Percentiles rank a stretch among this genome's conserved stretches.
These are phyloP conservation scores for Fusarium marasasianum DNA, from an alignment of 2,329 filamentous ascomycete genomes.

Conservation along the genomic window DNA sequence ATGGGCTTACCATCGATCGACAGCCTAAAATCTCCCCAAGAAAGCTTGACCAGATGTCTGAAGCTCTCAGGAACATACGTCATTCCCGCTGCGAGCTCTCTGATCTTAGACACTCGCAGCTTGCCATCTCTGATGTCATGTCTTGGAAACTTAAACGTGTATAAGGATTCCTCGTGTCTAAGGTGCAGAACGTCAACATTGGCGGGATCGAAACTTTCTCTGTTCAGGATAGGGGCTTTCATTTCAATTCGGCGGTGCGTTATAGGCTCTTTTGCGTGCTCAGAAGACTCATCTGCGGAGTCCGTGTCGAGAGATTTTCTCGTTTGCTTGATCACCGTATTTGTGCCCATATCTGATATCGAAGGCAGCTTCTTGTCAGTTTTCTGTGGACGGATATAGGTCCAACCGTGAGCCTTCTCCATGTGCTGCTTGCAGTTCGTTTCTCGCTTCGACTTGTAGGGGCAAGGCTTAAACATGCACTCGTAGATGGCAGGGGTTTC, in stretches of 20 bases:
- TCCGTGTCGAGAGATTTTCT: accelerated
- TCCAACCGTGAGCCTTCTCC: constrained; percentile 94
- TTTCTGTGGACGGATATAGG: constrained; percentile 88
- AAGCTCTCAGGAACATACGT: accelerated
- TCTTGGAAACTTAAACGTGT: neutral
- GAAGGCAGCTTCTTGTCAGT: constrained; percentile 73
- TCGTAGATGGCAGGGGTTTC: constrained; percentile 79
- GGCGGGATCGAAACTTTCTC: accelerated
- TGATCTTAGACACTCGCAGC: neutral
- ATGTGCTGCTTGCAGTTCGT: constrained; percentile 98
- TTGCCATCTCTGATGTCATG: neutral
- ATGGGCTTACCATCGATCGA: accelerated
- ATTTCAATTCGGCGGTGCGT: accelerated
- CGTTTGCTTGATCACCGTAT: accelerated
- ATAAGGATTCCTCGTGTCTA: neutral
- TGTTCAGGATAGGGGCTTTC: accelerated
- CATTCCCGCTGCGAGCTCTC: neutral
- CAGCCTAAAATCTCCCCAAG: accelerated
- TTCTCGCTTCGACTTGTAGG: constrained; percentile 93
- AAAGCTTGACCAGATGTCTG: neutral
- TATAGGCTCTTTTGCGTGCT: neutral
- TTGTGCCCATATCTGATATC: neutral
- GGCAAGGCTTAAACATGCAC: constrained; percentile 84
- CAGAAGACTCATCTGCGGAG: too few species aligned
- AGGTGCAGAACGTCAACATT: neutral